Evolutionary conservation across 805 yeast species (phyloP).

Genomic region (Zygotorulaspora danielsina): DNA sequence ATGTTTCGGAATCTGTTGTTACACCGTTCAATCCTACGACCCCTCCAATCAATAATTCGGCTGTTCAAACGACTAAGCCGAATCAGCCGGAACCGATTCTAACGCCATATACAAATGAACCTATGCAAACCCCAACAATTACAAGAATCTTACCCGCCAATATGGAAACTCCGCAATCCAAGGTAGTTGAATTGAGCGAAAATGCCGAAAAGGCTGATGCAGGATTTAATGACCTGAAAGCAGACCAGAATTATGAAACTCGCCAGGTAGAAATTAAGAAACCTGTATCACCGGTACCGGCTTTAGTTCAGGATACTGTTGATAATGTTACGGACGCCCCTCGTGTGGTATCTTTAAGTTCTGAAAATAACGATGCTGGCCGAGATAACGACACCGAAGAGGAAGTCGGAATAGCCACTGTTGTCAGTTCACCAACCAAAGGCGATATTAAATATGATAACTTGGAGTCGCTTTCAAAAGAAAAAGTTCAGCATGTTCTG

Average conservation of each 20-base stretch:
- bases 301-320: slow-evolving; percentile 2
- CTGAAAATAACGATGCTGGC: slow-evolving; percentile 8
- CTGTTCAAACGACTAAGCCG: slow-evolving; percentile 5
- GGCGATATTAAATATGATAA: slow-evolving; percentile 16
- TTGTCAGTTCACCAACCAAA: slow-evolving; percentile 23
- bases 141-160: slow-evolving; percentile 11
- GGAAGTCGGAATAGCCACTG: slow-evolving; percentile 19
- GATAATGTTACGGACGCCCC: slow-evolving; percentile 5
- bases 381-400: slow-evolving; percentile 10
- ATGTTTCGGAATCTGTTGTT: slow-evolving; percentile 33
- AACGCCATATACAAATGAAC: slow-evolving; percentile 24
- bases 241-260: slow-evolving; percentile 1
- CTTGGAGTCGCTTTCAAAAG: neutral
- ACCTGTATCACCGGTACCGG: slow-evolving; percentile 17
- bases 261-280: slow-evolving; percentile 7
- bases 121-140: slow-evolving; percentile 13
- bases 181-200: slow-evolving; percentile 1
- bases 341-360: slow-evolving; percentile 10
- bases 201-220: neutral
- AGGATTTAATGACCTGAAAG: neutral
- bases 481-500: slow-evolving; percentile 8
- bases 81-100: slow-evolving; percentile 21
- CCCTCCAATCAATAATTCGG: slow-evolving; percentile 13
- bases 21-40: slow-evolving; percentile 21
- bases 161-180: slow-evolving; percentile 14